phyloP scores from a whole-genome alignment of 495 filamentous ascomycete genomes.

The Arthonia radiata region DNA sequence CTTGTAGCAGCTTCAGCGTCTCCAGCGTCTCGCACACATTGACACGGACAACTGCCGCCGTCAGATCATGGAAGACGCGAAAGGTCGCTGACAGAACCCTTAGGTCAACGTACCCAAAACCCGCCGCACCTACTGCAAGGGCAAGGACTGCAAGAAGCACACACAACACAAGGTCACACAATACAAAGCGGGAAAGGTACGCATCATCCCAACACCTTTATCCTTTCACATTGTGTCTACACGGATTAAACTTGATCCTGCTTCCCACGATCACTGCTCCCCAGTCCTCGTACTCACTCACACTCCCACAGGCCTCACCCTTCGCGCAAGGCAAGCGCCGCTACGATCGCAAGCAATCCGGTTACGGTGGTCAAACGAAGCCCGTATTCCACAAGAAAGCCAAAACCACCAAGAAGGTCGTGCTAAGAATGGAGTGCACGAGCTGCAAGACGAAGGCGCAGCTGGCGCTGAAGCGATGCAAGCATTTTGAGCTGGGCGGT shows the following conservation, averaged over 20 bases:
- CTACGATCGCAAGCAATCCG: constrained; percentile 98
- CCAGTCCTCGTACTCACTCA: not conserved
- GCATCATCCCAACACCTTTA: constrained; percentile 2
- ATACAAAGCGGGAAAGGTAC: constrained; percentile 87
- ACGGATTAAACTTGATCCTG: not conserved
- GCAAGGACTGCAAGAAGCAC: constrained; percentile 84
- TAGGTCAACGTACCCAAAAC: constrained; percentile 83
- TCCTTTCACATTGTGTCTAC: constrained; percentile 1
- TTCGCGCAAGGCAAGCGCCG: constrained; percentile 98
- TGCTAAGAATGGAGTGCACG: constrained; percentile 90
- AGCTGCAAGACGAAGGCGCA: constrained; percentile 96
- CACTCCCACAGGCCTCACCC: constrained; percentile 42
- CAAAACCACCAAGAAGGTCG: constrained; percentile 99
- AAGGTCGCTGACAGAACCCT: too few species aligned
- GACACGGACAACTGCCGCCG: too few species aligned
- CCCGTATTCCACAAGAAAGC: constrained; percentile 99
- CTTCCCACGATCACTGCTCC: constrained; percentile 1
- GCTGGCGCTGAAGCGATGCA: constrained; percentile 93
- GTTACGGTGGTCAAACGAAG: constrained; percentile 99
- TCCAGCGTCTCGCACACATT: too few species aligned
- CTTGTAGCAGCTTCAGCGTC: too few species aligned
- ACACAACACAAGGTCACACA: constrained; percentile 84
- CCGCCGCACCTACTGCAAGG: constrained; percentile 84
- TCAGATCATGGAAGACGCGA: too few species aligned
- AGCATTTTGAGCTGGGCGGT: constrained; percentile 99